Evolutionary conservation across 139 green algal species (phyloP).

Genomic region (Chlorella sp.): DNA sequence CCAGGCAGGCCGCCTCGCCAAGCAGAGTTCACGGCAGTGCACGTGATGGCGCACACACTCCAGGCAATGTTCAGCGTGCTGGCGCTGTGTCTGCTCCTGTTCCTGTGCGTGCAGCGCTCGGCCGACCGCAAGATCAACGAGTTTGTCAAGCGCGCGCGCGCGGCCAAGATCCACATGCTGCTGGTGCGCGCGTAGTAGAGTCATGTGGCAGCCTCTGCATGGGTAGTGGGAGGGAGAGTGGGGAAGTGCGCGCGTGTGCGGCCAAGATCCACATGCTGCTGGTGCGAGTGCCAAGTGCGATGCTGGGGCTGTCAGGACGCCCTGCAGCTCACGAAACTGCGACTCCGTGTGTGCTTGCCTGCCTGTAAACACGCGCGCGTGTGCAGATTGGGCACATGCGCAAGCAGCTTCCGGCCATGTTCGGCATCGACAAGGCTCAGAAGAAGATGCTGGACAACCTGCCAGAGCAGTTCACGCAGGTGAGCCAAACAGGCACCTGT

Average conservation of each 20-base stretch:
- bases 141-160: constrained; percentile 94
- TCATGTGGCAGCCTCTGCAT: too few relatives aligned
- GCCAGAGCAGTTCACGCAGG: constrained; percentile 63
- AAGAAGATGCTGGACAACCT: constrained; percentile 67
- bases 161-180: constrained; percentile 87
- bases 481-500: too few relatives aligned
- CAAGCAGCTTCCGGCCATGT: constrained; percentile 84
- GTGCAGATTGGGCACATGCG: constrained; percentile 53
- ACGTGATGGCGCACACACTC: neutral
- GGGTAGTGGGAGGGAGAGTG: too few relatives aligned
- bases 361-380: too few relatives aligned
- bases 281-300: too few relatives aligned
- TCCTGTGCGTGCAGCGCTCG: neutral
- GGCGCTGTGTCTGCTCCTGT: neutral
- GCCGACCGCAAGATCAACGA: constrained; percentile 82
- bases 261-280: constrained; percentile 90
- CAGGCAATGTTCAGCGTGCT: neutral
- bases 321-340: too few relatives aligned
- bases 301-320: too few relatives aligned
- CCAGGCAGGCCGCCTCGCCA: too few relatives aligned
- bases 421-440: constrained; percentile 78
- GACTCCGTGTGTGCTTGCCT: too few relatives aligned
- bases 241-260: constrained; percentile 78
- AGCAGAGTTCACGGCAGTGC: too few relatives aligned
- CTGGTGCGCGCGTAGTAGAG: too few relatives aligned